Evolutionary conservation across 2,329 filamentous ascomycete genomes (phyloP), one percentile per base, ranked within the genome.

Genomic region (Sporothrix curviconia): DNA sequence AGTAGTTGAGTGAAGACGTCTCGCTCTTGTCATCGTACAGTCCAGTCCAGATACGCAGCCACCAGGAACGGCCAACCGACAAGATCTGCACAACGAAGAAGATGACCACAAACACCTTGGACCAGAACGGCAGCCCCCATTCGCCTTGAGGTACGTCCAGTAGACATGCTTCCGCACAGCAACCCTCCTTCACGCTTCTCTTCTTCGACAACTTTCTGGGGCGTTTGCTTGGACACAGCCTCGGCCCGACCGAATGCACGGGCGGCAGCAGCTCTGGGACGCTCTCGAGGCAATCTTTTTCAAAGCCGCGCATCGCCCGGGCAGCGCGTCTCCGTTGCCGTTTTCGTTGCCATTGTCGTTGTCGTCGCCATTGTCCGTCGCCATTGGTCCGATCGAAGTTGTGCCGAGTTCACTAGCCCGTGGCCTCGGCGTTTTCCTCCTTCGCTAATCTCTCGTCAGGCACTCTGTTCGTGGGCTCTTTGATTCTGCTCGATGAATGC

Each of bases 131-230:
- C 76, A 74, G 9, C 85, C 84, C 15, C 87, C 88, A 60, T 82
- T 87, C 24, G 84, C 81, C 9, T 75, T 76, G 14, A 92, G 70
- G 65, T 92, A 94, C 0, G 78, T 76, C 12, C 74, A 66, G 61
- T 92, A 92, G n/a, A 92, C 78, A 7, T 76, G 75, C 22, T 76
- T 75, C 63, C 85, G 85, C 32, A 92, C 83, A 5, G 84, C 79
- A 1, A n/a, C 89, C 89, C 55, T 80, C 79, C 66, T n/a, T 90
- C 86, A 57, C 84, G 80, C n/a, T 74, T 75, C 68, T 94, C 89
- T 3, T 90, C 87, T 66, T 90, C 84, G 25, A 89, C 81, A 62
- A 92, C 68, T 90, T 87, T 62, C 83, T 84, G 0, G n/a, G n/a
- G 83, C 78, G 5, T 71, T 70, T 81, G 82, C 50, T 76, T 75